Evolutionary conservation across 192 early-diverging fungal species (phyloP).

Genomic region (Funneliformis geosporum): DNA sequence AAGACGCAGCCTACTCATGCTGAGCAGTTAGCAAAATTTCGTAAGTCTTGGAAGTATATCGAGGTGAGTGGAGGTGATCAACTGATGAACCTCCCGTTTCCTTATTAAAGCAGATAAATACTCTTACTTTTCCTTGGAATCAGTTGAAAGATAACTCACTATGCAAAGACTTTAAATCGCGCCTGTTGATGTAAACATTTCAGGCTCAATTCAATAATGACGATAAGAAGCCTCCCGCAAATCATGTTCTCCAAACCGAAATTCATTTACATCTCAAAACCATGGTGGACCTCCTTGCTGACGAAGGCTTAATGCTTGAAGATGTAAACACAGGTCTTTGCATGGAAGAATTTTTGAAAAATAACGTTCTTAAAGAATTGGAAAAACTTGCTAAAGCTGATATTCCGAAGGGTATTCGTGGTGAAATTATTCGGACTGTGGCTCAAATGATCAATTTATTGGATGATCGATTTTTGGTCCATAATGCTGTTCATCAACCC

Average conservation of each 20-base stretch:
- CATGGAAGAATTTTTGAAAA: constrained; percentile 87
- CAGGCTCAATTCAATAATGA: constrained; percentile 19
- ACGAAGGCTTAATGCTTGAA: constrained; percentile 80
- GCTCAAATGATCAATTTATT: constrained; percentile 80
- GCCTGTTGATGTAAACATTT: constrained; percentile 9
- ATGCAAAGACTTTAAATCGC: constrained; percentile 1
- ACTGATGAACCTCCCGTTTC: constrained; percentile 15
- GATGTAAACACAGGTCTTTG: constrained; percentile 76
- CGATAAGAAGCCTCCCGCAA: constrained; percentile 42
- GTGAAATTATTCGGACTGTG: constrained; percentile 77
- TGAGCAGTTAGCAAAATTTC: constrained; percentile 68
- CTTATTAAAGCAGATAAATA: neutral
- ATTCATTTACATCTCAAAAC: constrained; percentile 72
- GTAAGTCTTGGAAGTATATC: constrained; percentile 69
- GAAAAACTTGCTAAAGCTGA: constrained; percentile 79
- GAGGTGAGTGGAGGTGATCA: constrained; percentile 48
- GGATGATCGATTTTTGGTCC: constrained; percentile 87
- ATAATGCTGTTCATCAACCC: constrained; percentile 87
- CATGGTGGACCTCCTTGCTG: constrained; percentile 87
- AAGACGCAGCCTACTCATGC: constrained; percentile 60
- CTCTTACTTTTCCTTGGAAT: constrained; percentile 38
- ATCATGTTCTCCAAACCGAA: constrained; percentile 68
- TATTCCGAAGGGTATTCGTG: constrained; percentile 75
- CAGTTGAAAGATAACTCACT: constrained; percentile 38
- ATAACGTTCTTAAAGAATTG: constrained; percentile 76